A percentile compares a stretch with the other conserved stretches of the same genome.
These are phyloP conservation scores for Neophaeococcomyces mojaviensis DNA, from an alignment of 2,329 filamentous ascomycete genomes.

Conservation along the genomic window DNA sequence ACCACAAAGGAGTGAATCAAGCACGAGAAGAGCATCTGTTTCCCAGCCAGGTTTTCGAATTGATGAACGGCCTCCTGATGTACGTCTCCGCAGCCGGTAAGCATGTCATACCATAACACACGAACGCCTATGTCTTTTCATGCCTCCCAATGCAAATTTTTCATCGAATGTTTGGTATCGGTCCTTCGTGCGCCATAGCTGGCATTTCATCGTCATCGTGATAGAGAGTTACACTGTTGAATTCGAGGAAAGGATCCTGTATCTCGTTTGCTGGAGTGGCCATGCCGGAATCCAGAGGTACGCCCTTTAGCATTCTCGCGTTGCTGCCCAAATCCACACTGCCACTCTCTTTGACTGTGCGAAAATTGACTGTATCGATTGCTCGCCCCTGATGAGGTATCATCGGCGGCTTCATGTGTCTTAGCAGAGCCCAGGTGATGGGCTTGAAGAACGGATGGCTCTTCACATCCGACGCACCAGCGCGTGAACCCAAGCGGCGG, in stretches of 20 bases:
- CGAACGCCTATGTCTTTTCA: background rate
- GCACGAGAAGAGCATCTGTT: no score
- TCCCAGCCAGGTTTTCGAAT: no score
- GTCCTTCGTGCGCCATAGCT: constrained; percentile 11
- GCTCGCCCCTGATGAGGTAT: constrained; percentile 84
- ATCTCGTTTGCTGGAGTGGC: constrained; percentile 76
- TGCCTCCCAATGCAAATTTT: background rate
- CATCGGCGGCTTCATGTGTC: constrained; percentile 97
- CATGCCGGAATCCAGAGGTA: constrained; percentile 77
- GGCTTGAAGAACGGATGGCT: constrained; percentile 90
- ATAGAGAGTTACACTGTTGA: constrained; percentile 95
- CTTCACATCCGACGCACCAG: constrained; percentile 95
- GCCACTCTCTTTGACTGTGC: constrained; percentile 94
- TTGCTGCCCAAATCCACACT: constrained; percentile 63
- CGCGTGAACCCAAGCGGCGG: constrained; percentile 81
- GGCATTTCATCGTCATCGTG: constrained; percentile 74
- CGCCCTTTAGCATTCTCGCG: constrained; percentile 55
- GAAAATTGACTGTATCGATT: constrained; percentile 92
- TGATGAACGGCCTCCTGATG: no score
- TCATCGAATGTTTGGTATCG: constrained; percentile 14
- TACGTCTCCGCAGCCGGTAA: background rate
- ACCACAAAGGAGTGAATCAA: no score
- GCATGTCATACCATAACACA: background rate
- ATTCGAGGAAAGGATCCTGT: constrained; percentile 91
- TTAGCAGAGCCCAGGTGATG: constrained; percentile 92